Percentiles rank a stretch among this genome's conserved stretches.
Conservation (phyloP, 129 eudicot genomes). For the Pseudognaphalium luteoalbum region DNA sequence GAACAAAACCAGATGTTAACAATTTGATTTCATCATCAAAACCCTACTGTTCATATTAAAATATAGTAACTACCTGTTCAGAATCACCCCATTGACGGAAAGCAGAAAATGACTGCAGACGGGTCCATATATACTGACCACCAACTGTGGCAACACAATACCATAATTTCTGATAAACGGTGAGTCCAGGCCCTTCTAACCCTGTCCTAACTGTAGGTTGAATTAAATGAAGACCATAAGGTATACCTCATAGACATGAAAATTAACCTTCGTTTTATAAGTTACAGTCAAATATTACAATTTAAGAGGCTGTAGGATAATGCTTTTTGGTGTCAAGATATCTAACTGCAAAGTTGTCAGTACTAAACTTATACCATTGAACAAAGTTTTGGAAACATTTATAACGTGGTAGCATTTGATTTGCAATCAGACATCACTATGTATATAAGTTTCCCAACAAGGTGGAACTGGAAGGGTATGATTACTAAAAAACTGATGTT, state of each 20-base stretch:
- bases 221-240: slow-evolving; percentile 21
- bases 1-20: not conserved
- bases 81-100: slow-evolving; percentile 96
- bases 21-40: slow-evolving; percentile 5
- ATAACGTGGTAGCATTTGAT: not conserved
- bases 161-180: slow-evolving; percentile 86
- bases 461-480: not conserved
- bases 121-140: slow-evolving; percentile 92
- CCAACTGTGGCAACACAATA: slow-evolving; percentile 94
- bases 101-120: slow-evolving; percentile 92
- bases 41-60: not conserved
- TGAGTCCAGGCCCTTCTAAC: slow-evolving; percentile 97
- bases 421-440: not conserved
- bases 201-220: slow-evolving; percentile 71
- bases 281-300: not conserved
- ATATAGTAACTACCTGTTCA: slow-evolving; percentile 60
- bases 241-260: not conserved
- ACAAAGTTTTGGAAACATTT: not conserved
- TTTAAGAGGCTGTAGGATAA: not conserved
- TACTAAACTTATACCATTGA: not conserved
- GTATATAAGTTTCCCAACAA: not conserved
- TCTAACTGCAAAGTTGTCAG: not conserved
- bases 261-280: not conserved
- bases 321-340: not conserved
- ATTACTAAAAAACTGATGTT: not conserved